These are phyloP conservation scores for Triticum dicoccoides DNA, from an alignment of 176 grass and related monocot genomes.

Conservation along the genomic window DNA sequence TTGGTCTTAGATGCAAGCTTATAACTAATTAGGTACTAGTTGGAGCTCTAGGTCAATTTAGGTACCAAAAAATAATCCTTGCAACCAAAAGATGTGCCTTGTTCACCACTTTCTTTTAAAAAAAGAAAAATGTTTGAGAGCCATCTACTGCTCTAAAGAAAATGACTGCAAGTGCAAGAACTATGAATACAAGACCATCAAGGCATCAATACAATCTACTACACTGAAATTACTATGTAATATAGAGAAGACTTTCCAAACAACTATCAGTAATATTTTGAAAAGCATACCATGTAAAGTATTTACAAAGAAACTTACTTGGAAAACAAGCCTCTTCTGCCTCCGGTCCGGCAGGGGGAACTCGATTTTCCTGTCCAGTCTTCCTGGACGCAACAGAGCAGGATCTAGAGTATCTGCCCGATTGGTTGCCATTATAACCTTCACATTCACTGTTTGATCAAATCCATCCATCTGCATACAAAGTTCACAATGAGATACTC, in stretches of 20 bases:
- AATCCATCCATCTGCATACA: constrained; percentile 96
- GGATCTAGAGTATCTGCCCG: constrained; percentile 95
- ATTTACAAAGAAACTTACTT: constrained; percentile 53
- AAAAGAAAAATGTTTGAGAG: not conserved
- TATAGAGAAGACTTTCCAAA: not conserved
- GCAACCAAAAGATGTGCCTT: not conserved
- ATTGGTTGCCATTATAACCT: constrained; percentile 99
- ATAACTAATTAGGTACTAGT: not conserved
- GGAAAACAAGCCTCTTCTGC: constrained; percentile 96
- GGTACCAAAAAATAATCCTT: not conserved
- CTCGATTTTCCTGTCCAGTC: constrained; percentile 96
- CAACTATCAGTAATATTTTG: not conserved
- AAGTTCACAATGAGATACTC: not conserved
- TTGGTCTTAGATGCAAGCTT: not conserved
- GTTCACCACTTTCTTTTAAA: not conserved
- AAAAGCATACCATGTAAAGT: not conserved
- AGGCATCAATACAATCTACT: not conserved
- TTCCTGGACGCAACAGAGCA: constrained; percentile 88
- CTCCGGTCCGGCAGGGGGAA: constrained; percentile 93
- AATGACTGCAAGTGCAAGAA: not conserved
- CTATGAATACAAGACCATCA: not conserved
- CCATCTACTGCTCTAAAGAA: not conserved
- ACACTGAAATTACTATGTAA: not conserved
- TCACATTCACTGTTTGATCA: constrained; percentile 99
- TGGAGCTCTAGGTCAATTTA: not conserved